Percentiles rank a stretch among this genome's conserved stretches.
Evolutionary conservation across 2,329 filamentous ascomycete genomes (phyloP).

Genomic region (Colletotrichum sp.): DNA sequence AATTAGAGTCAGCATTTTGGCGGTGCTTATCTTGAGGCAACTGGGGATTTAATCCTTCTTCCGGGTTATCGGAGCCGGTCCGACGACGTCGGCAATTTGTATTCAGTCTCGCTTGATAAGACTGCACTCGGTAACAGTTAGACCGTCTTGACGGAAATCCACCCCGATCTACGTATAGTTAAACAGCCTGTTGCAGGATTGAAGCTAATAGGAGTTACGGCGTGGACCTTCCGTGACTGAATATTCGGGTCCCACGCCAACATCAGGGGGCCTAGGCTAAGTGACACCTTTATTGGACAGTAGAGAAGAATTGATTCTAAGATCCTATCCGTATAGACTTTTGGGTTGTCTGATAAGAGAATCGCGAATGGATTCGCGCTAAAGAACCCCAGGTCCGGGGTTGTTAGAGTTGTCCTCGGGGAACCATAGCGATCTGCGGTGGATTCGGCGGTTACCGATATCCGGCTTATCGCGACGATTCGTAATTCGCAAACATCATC

Average conservation of each 20-base stretch:
- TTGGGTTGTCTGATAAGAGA: background rate
- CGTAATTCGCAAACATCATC: background rate
- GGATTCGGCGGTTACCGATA: background rate
- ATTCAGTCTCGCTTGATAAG: background rate
- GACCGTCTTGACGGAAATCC: background rate
- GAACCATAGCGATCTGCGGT: background rate
- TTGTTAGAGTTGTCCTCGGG: background rate
- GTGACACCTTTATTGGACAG: background rate
- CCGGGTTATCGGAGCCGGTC: background rate
- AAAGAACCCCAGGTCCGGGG: background rate
- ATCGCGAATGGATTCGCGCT: background rate
- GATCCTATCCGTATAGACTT: background rate
- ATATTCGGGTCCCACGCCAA: background rate
- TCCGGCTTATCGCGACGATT: background rate
- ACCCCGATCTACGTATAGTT: background rate
- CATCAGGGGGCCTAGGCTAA: background rate
- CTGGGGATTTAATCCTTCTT: background rate
- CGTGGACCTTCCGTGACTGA: background rate
- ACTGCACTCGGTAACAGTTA: background rate
- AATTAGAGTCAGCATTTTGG: background rate
- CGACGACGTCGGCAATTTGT: background rate
- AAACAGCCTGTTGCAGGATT: background rate
- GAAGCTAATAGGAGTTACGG: background rate
- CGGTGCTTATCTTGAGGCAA: background rate
- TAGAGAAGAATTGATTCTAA: background rate